Conservation (phyloP, 2,329 filamentous ascomycete species). For the Cladosporium sp. region DNA sequence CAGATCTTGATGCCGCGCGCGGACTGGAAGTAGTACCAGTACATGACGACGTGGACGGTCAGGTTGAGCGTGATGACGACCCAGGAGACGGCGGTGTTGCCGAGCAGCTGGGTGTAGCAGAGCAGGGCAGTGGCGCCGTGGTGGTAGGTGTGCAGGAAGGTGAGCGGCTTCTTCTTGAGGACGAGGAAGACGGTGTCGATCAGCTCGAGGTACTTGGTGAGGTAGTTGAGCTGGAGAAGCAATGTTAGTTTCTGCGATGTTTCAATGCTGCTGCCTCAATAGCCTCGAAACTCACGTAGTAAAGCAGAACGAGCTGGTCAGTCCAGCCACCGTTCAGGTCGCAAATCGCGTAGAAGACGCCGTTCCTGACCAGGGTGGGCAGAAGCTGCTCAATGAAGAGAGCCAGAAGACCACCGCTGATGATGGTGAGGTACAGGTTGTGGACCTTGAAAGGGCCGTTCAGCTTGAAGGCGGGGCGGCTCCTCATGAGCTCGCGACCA, state of each 20-base stretch:
- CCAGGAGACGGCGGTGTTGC: conserved; percentile 90
- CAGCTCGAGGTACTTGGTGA: conserved; percentile 95
- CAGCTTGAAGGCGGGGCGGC: conserved; percentile 76
- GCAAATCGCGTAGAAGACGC: conserved; percentile 88
- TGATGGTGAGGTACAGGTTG: conserved; percentile 87
- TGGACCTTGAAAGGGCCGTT: conserved; percentile 88
- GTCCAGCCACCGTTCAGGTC: conserved; percentile 81
- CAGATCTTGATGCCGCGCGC: conserved; percentile 91
- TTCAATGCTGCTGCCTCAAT: background rate
- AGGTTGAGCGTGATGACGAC: conserved; percentile 89
- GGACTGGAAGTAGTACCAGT: conserved; percentile 99
- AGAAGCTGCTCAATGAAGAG: conserved; percentile 90
- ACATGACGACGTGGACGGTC: conserved; percentile 95
- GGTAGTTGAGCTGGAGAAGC: conserved; percentile 75
- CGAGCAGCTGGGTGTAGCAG: conserved; percentile 42
- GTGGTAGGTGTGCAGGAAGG: conserved; percentile 99
- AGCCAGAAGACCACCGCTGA: conserved; percentile 72
- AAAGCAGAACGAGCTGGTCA: conserved; percentile 82
- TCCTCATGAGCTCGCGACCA: conserved; percentile 86
- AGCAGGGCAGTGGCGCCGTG: conserved; percentile 79
- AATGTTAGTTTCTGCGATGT: conserved; percentile 9
- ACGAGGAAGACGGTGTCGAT: conserved; percentile 95
- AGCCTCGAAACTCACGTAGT: conserved; percentile 69
- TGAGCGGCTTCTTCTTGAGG: conserved; percentile 98
- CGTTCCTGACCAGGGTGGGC: conserved; percentile 70